Percentiles rank a stretch among this genome's conserved stretches.
Conservation (phyloP, 331 rosid species). For the Rhamnella rubrinervis region DNA sequence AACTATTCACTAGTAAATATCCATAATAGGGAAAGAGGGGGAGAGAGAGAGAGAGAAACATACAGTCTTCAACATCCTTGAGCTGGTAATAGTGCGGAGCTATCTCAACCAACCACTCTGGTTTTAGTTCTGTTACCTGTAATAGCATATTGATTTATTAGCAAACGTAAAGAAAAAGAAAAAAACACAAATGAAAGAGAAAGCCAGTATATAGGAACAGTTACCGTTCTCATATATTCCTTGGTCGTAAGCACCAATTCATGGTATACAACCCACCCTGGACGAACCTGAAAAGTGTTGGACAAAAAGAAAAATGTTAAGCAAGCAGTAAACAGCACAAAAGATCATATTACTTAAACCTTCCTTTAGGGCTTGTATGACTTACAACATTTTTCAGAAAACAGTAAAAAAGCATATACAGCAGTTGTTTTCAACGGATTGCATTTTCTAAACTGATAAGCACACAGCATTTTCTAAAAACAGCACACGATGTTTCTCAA, state of each 20-base stretch:
- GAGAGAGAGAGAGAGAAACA: slow-evolving; percentile 39
- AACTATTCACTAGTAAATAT: not conserved
- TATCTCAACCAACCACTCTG: slow-evolving; percentile 93
- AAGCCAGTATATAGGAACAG: slow-evolving; percentile 1
- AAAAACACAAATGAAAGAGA: not conserved
- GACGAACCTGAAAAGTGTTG: slow-evolving; percentile 58
- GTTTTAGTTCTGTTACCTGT: slow-evolving; percentile 80
- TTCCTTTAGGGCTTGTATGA: not conserved
- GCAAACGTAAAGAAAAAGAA: slow-evolving; percentile 4
- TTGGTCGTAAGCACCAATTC: slow-evolving; percentile 89
- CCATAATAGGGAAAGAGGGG: not conserved
- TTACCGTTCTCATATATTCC: slow-evolving; percentile 97
- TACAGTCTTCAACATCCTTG: slow-evolving; percentile 92
- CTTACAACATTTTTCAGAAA: too few species aligned
- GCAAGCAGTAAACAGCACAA: not conserved
- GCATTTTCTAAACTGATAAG: too few species aligned
- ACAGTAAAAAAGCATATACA: too few species aligned
- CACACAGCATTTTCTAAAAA: too few species aligned
- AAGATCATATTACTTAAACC: not conserved
- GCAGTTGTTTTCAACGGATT: too few species aligned
- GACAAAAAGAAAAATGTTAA: slow-evolving; percentile 3
- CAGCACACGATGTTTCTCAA: too few species aligned
- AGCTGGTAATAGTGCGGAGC: slow-evolving; percentile 94
- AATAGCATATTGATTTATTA: slow-evolving; percentile 26
- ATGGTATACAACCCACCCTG: slow-evolving; percentile 88